Evolutionary conservation across 2,329 filamentous ascomycete species (phyloP).

Genomic region (Fusarium longipes): DNA sequence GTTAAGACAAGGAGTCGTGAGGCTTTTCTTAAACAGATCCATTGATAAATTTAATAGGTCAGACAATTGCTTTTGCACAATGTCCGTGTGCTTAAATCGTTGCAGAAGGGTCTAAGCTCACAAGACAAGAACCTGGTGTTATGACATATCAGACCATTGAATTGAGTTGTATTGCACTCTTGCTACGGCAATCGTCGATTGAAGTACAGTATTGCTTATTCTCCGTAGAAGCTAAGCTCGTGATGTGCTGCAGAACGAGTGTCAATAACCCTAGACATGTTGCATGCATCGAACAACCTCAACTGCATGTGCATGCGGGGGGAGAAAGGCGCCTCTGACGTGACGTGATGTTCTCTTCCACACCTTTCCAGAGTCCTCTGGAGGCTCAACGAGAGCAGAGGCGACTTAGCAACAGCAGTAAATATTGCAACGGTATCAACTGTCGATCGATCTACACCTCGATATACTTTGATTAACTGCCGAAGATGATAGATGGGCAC

Average conservation of each 20-base stretch:
- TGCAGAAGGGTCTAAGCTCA: constrained; percentile 14
- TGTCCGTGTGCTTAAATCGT: constrained; percentile 14
- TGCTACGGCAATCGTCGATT: constrained; percentile 30
- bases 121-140: neutral
- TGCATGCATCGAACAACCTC: constrained; percentile 33
- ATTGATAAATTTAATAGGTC: constrained; percentile 24
- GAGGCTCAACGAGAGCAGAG: neutral
- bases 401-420: neutral
- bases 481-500: neutral
- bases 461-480: neutral
- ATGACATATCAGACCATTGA: constrained; percentile 20
- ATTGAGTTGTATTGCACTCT: neutral
- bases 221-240: constrained; percentile 17
- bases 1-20: constrained; percentile 15
- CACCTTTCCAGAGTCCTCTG: constrained; percentile 1
- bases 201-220: neutral
- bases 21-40: constrained; percentile 4
- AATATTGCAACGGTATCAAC: neutral
- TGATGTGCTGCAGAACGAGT: constrained; percentile 28
- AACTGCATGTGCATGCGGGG: constrained; percentile 23
- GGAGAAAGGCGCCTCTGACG: constrained; percentile 35
- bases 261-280: constrained; percentile 15
- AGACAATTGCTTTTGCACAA: constrained; percentile 12
- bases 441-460: neutral
- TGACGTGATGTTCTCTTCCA: constrained; percentile 26